These are phyloP conservation scores for Penicillium sp. DNA, from an alignment of 2,329 filamentous ascomycete genomes.

Conservation along the genomic window DNA sequence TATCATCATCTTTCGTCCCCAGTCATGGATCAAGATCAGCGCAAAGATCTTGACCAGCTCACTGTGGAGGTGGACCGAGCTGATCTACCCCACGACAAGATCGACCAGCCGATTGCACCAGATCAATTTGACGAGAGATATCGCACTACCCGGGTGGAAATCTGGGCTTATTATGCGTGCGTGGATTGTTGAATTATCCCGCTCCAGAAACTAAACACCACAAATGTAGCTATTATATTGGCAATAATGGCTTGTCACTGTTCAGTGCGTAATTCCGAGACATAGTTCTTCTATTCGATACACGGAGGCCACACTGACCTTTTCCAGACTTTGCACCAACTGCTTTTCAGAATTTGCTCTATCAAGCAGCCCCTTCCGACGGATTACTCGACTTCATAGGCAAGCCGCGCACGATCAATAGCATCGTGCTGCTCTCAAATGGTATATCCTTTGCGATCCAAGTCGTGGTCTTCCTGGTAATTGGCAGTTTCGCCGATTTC, in stretches of 20 bases:
- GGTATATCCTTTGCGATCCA: constrained; percentile 69
- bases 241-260: constrained; percentile 61
- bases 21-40: constrained; percentile 16
- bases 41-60: constrained; percentile 13
- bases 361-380: constrained; percentile 57
- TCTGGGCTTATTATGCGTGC: constrained; percentile 57
- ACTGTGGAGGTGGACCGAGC: constrained; percentile 17
- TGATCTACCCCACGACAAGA: constrained; percentile 8
- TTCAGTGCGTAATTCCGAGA: constrained; percentile 48
- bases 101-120: constrained; percentile 48
- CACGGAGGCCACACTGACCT: neutral
- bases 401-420: constrained; percentile 59
- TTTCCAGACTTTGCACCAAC: constrained; percentile 58
- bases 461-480: constrained; percentile 51
- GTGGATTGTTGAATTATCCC: constrained; percentile 20
- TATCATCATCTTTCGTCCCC: neutral
- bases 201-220: constrained; percentile 22
- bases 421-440: constrained; percentile 64
- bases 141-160: constrained; percentile 54
- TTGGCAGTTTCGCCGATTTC: constrained; percentile 59
- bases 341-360: constrained; percentile 64
- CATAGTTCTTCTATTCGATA: neutral
- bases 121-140: constrained; percentile 56
- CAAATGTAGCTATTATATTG: constrained; percentile 59
- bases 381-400: constrained; percentile 58